Conservation (phyloP, 495 filamentous ascomycete species). For the Filosporella fistucella region DNA sequence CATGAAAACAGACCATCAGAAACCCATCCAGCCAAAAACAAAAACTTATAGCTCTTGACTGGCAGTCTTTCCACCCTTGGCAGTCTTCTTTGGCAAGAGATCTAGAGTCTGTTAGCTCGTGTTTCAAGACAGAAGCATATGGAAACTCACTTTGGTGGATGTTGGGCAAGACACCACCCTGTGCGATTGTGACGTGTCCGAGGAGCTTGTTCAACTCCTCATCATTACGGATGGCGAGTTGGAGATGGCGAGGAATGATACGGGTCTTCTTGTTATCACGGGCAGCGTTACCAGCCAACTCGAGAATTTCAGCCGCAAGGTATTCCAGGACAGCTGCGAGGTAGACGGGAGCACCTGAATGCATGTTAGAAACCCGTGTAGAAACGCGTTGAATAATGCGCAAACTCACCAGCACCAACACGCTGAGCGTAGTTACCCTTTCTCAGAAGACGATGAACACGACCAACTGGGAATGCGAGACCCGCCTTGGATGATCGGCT, state of each 20-base stretch:
- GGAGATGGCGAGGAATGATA: conserved; percentile 98
- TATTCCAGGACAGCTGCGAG: conserved; percentile 98
- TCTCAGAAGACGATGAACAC: conserved; percentile 98
- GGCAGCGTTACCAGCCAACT: conserved; percentile 96
- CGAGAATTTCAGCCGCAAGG: conserved; percentile 96
- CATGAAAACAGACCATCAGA: conserved; percentile 54
- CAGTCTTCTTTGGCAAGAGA: conserved; percentile 96
- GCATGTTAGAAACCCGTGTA: conserved; percentile 27
- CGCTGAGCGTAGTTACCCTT: conserved; percentile 99
- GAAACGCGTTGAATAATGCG: conserved; percentile 4
- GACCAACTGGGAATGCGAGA: conserved; percentile 98
- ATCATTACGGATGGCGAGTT: conserved; percentile 99
- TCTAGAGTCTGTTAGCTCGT: conserved; percentile 45
- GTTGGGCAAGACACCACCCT: conserved; percentile 98
- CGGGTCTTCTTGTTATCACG: conserved; percentile 99
- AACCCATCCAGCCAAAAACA: conserved; percentile 36
- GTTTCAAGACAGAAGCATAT: conserved; percentile 1
- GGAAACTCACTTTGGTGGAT: conserved; percentile 87
- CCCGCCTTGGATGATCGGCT: conserved; percentile 99
- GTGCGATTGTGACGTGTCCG: conserved; percentile 97
- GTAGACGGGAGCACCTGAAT: conserved; percentile 85
- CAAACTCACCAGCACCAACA: conserved; percentile 81
- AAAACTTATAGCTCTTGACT: conserved; percentile 83
- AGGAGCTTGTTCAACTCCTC: conserved; percentile 99
- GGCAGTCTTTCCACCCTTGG: conserved; percentile 82